Percentiles rank a stretch among this genome's conserved stretches.
Conservation (phyloP, 352 stramenopile genomes). For the Thraustochytrium sp. region DNA sequence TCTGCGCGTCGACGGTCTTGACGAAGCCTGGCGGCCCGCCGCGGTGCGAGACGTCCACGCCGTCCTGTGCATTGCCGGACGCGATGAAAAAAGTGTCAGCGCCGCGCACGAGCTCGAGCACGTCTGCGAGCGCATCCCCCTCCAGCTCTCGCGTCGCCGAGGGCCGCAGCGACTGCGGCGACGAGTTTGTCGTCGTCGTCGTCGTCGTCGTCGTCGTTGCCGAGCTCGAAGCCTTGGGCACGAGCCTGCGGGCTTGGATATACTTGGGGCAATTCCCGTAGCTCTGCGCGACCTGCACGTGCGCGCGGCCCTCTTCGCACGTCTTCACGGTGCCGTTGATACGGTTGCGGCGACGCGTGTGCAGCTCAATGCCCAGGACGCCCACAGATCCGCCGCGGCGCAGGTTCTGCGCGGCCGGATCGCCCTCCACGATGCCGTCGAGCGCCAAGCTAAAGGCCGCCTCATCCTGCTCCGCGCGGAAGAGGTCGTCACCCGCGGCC, state of each 20-base stretch:
- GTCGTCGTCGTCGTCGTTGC: no score
- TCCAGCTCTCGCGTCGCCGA: no score
- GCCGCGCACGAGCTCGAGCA: not conserved
- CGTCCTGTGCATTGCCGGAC: not conserved
- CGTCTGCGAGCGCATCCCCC: not conserved
- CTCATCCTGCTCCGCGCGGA: not conserved
- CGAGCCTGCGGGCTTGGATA: not conserved
- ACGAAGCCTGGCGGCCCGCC: conserved; percentile 55
- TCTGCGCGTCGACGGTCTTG: conserved; percentile 57
- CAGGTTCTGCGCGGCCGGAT: not conserved
- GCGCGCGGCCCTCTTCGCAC: not conserved
- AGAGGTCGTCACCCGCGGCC: not conserved
- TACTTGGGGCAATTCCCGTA: conserved; percentile 13
- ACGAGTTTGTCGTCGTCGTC: not conserved
- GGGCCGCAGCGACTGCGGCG: no score
- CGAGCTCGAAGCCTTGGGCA: not conserved
- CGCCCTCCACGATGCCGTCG: not conserved
- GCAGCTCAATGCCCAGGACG: not conserved
- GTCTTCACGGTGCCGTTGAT: not conserved
- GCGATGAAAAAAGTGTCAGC: conserved; percentile 15
- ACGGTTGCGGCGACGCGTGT: not conserved
- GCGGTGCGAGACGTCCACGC: not conserved
- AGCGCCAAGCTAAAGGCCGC: not conserved
- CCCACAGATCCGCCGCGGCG: not conserved
- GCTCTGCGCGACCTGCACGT: not conserved